Evolutionary conservation across 1,284 basidiomycete species (phyloP).

Genomic region (Cutaneotrichosporon sp.): DNA sequence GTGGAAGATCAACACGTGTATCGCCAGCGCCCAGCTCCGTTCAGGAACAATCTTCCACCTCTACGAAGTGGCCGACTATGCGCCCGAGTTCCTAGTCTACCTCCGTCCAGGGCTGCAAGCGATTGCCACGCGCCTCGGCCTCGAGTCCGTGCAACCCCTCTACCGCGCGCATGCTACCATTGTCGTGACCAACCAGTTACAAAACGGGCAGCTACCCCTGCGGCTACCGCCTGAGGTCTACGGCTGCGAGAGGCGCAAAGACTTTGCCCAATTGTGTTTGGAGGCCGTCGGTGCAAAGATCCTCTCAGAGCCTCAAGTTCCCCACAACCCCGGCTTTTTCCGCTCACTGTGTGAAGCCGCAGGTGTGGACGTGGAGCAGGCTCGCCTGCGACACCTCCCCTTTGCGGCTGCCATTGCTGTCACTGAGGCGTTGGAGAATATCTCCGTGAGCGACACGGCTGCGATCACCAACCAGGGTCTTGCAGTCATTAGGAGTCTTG

Average conservation of each 20-base stretch:
- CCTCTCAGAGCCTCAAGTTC: constrained; percentile 7
- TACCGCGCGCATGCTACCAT: constrained; percentile 76
- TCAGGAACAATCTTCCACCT: constrained; percentile 83
- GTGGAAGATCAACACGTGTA: constrained; percentile 74
- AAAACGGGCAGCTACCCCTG: constrained; percentile 55
- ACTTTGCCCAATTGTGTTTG: constrained; percentile 26
- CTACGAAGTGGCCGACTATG: constrained; percentile 61
- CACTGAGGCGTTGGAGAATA: not conserved
- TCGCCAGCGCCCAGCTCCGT: constrained; percentile 72
- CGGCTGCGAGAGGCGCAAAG: constrained; percentile 30
- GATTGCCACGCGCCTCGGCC: constrained; percentile 65
- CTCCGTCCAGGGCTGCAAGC: constrained; percentile 62
- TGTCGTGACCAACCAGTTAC: constrained; percentile 50
- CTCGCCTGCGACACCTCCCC: constrained; percentile 19
- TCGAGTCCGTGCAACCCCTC: constrained; percentile 60
- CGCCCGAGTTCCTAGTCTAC: constrained; percentile 55
- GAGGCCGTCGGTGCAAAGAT: constrained; percentile 20
- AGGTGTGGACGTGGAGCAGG: constrained; percentile 5
- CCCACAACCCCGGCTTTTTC: constrained; percentile 13
- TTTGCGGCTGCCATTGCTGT: constrained; percentile 24
- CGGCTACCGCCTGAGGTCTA: constrained; percentile 61
- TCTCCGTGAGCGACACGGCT: not conserved
- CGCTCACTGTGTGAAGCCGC: constrained; percentile 29
- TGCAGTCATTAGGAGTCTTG: not conserved
- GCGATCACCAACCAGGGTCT: not conserved